Conservation (phyloP, 495 filamentous ascomycete species). For the Lentithecium fluviatile region DNA sequence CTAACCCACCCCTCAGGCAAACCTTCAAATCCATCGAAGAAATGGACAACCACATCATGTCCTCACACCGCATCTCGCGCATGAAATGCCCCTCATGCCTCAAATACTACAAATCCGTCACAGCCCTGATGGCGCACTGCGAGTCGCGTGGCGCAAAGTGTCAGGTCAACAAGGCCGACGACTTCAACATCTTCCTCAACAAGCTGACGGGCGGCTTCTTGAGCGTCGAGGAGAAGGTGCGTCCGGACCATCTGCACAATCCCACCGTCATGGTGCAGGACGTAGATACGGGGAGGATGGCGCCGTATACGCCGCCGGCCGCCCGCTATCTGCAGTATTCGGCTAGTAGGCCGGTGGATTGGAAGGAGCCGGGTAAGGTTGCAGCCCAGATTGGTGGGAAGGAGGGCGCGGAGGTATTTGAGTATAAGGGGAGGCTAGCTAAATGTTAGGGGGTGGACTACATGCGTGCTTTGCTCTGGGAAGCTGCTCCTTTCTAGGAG, state of each 20-base stretch:
- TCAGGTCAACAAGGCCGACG: constrained; percentile 41
- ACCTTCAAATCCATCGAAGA: constrained; percentile 13
- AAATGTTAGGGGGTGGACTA: neutral
- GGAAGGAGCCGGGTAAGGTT: constrained; percentile 10
- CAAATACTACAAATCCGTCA: constrained; percentile 46
- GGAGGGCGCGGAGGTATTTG: neutral
- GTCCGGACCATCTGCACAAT: constrained; percentile 26
- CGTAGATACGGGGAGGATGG: neutral
- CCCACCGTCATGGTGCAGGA: constrained; percentile 7
- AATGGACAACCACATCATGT: constrained; percentile 38
- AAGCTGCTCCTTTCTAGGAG: neutral
- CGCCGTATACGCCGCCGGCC: constrained; percentile 15
- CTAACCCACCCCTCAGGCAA: constrained; percentile 24
- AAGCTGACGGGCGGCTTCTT: constrained; percentile 53
- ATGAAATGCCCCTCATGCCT: constrained; percentile 47
- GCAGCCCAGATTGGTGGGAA: neutral
- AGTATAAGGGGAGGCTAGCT: neutral
- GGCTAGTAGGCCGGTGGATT: constrained; percentile 25
- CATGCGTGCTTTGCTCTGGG: neutral
- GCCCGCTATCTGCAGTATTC: constrained; percentile 27
- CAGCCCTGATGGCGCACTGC: constrained; percentile 52
- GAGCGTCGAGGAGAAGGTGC: constrained; percentile 18
- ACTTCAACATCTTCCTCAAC: constrained; percentile 48
- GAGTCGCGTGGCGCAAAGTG: constrained; percentile 50
- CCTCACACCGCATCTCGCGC: constrained; percentile 27